phyloP scores from a whole-genome alignment of 106 monocot genomes.

The Dactylorhiza incarnata region DNA sequence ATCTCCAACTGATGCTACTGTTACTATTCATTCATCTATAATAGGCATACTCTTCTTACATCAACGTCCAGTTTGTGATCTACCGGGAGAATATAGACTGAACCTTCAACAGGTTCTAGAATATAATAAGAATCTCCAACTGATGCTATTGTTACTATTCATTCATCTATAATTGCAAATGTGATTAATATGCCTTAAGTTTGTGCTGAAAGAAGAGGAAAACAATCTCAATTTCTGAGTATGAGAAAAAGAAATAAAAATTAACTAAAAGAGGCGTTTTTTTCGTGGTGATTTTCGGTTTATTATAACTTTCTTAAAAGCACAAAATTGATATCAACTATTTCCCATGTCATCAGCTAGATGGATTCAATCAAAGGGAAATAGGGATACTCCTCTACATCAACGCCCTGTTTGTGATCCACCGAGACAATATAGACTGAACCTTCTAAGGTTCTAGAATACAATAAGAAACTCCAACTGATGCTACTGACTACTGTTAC shows the following conservation, averaged over 20 bases:
- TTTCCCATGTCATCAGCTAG: no score
- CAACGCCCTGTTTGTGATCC: slow-evolving; percentile 74
- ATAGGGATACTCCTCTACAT: slow-evolving; percentile 69
- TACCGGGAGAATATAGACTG: slow-evolving; percentile 56
- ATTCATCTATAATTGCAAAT: slow-evolving; percentile 78
- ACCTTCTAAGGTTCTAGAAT: slow-evolving; percentile 87
- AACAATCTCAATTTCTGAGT: background rate
- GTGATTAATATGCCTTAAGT: slow-evolving; percentile 88
- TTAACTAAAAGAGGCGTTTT: no score
- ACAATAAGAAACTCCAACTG: slow-evolving; percentile 92
- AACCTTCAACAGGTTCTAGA: slow-evolving; percentile 82
- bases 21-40: slow-evolving; percentile 78
- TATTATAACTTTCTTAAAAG: no score
- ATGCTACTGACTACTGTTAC: slow-evolving; percentile 95
- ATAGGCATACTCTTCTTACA: slow-evolving; percentile 65
- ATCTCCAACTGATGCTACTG: slow-evolving; percentile 94
- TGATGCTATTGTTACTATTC: slow-evolving; percentile 86
- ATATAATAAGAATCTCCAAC: slow-evolving; percentile 95
- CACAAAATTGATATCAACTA: no score
- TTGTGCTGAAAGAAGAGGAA: slow-evolving; percentile 38
- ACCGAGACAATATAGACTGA: slow-evolving; percentile 57
- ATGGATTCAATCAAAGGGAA: background rate
- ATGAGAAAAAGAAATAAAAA: no score
- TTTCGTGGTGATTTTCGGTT: no score
- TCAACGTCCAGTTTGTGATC: slow-evolving; percentile 84